A percentile compares a stretch with the other conserved stretches of the same genome.
Evolutionary conservation across 1,139 yeast genomes (phyloP).

Genomic region (Magnusiomyces fungicola): DNA sequence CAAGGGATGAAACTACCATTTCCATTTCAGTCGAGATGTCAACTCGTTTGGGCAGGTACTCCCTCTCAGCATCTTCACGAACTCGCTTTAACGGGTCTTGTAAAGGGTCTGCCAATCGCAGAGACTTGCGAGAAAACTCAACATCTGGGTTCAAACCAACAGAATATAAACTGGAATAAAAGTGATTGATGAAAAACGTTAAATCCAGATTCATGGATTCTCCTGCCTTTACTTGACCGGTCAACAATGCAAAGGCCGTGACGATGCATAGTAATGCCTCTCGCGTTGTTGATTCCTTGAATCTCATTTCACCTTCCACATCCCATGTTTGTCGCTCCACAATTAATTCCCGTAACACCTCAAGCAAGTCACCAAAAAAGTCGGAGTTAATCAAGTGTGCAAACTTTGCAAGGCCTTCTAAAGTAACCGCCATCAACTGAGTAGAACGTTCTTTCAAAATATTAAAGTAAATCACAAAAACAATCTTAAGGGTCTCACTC

Average conservation of each 20-base stretch:
- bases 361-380: slow-evolving; percentile 83
- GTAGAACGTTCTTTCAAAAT: slow-evolving; percentile 58
- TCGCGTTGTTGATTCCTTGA: slow-evolving; percentile 42
- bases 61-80: slow-evolving; percentile 27
- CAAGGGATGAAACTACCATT: slow-evolving; percentile 66
- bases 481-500: slow-evolving; percentile 69
- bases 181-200: slow-evolving; percentile 58
- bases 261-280: slow-evolving; percentile 76
- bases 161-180: slow-evolving; percentile 59
- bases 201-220: slow-evolving; percentile 36
- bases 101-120: slow-evolving; percentile 68
- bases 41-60: slow-evolving; percentile 47
- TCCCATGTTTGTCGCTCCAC: slow-evolving; percentile 34
- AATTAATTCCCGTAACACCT: slow-evolving; percentile 76
- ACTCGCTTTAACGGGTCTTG: slow-evolving; percentile 30
- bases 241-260: slow-evolving; percentile 80
- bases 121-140: slow-evolving; percentile 74
- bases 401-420: slow-evolving; percentile 84
- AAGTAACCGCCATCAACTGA: slow-evolving; percentile 73
- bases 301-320: slow-evolving; percentile 38
- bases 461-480: slow-evolving; percentile 69
- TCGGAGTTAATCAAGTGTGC: slow-evolving; percentile 93
- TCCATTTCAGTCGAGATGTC: slow-evolving; percentile 88
- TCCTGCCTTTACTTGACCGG: slow-evolving; percentile 50
- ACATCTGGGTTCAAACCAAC: slow-evolving; percentile 73